Base-by-base conservation (phyloP, 78 protist species). In the Chrysochromulina parva region DNA sequence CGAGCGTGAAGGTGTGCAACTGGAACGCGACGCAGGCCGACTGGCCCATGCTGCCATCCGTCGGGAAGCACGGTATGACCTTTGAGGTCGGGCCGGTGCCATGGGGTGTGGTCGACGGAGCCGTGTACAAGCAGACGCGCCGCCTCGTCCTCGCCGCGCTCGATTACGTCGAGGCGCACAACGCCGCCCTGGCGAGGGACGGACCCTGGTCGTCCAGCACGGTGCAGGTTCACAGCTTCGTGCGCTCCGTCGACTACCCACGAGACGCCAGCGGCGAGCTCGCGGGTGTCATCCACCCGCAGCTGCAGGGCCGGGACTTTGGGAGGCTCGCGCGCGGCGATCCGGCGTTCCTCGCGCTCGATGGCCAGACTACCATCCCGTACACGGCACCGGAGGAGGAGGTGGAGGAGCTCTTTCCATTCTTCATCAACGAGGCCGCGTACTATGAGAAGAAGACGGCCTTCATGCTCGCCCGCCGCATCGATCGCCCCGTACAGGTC, bases 351-450 rank as follows among this genome's bases (percentile, higher is more conserved):
- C 54, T 16, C 55, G 1, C 9, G 54, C 6, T 28, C 62, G 48
- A 9, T 4, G 38, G 4, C 28, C 57, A 74, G 55, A 74, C 82
- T 10, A 38, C 11, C 82, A 5, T 1, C 55, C 11, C 11, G 28
- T 13, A 5, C 82, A 22, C 20, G n/a, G 55, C 2, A 16, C 28
- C 38, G 26, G 57, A 22, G 16, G 86, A 1, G 24, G 28, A 20
- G 48, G 60, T 48, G 16, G 86, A 53, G 50, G 10, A 16, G 86
- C 24, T 48, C 24, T 78, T 22, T 47, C 62, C 86, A 1, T 50
- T 78, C 58, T 78, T 78, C 86, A 53, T 78, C 86, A 53, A 78
- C 60, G 86, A 78, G 60, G 86, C 86, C 17, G 86, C 86, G 17
- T 78, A 78, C 86, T 9, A 22, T 62, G 86, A 78, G 47, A 48